phyloP scores from a whole-genome alignment of 2,329 filamentous ascomycete species.

The Chrysoporthe cubensis region DNA sequence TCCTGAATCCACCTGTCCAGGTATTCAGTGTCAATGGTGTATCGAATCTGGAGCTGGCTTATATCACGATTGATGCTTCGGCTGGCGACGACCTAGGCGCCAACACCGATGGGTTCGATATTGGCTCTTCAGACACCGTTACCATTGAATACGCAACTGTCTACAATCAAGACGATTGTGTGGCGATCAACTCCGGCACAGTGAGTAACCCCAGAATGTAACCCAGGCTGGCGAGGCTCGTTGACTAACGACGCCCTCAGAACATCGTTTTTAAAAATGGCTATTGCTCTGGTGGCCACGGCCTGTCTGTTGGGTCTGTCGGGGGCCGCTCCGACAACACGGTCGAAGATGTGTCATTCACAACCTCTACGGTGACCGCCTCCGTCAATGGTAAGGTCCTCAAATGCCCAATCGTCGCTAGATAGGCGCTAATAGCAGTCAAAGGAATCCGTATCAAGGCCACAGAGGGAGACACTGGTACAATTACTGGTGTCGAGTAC shows the following conservation, averaged over 20 bases:
- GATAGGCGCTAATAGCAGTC: neutral
- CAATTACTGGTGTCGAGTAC: slow-evolving; percentile 43
- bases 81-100: slow-evolving; percentile 39
- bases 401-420: neutral
- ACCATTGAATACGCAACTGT: slow-evolving; percentile 57
- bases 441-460: slow-evolving; percentile 52
- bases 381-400: slow-evolving; percentile 51
- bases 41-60: slow-evolving; percentile 41
- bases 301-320: slow-evolving; percentile 48
- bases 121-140: slow-evolving; percentile 54
- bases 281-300: slow-evolving; percentile 49
- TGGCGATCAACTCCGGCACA: slow-evolving; percentile 59
- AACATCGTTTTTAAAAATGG: slow-evolving; percentile 53
- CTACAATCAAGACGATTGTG: slow-evolving; percentile 65
- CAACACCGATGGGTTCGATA: slow-evolving; percentile 65
- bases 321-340: slow-evolving; percentile 55
- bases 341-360: slow-evolving; percentile 55
- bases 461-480: slow-evolving; percentile 48
- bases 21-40: slow-evolving; percentile 45
- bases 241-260: slow-evolving; percentile 12
- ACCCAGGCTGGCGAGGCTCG: neutral
- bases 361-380: slow-evolving; percentile 51
- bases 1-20: slow-evolving; percentile 48
- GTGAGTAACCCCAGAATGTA: neutral
- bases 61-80: slow-evolving; percentile 45